These are phyloP conservation scores for Botrytis elliptica DNA, from an alignment of 2,329 filamentous ascomycete genomes.

Conservation along the genomic window DNA sequence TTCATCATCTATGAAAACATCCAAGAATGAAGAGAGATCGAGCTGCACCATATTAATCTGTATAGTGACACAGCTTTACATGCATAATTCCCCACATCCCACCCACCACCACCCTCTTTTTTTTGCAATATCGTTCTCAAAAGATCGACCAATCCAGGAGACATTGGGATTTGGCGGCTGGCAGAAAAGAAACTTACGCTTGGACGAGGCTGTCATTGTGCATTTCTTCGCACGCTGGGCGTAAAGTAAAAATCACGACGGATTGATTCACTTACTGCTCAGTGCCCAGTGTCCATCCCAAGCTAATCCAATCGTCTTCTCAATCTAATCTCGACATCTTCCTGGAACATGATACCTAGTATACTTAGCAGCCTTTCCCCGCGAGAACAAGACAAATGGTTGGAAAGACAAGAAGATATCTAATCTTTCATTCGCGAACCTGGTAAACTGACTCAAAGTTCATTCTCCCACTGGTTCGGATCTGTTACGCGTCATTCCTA, in stretches of 20 bases:
- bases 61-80: conserved; percentile 15
- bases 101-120: conserved; percentile 1
- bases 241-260: neutral
- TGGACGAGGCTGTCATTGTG: conserved; percentile 10
- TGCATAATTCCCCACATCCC: conserved; percentile 13
- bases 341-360: neutral
- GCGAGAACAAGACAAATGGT: neutral
- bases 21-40: neutral
- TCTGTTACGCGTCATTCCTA: neutral
- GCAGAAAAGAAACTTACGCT: conserved; percentile 3
- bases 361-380: neutral
- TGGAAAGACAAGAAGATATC: neutral
- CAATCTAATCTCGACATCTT: neutral
- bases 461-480: neutral
- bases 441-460: neutral
- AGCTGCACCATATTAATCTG: conserved; percentile 8
- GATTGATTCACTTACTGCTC: neutral
- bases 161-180: neutral
- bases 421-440: neutral
- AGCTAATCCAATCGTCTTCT: neutral
- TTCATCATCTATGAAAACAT: neutral
- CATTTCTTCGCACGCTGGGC: neutral
- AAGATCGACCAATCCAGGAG: neutral
- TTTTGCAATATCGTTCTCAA: too few species aligned
- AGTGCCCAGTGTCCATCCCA: neutral